Evolutionary conservation across 1,284 basidiomycete genomes (phyloP), one percentile per base, ranked within the genome.

Genomic region (Boletus sp.): DNA sequence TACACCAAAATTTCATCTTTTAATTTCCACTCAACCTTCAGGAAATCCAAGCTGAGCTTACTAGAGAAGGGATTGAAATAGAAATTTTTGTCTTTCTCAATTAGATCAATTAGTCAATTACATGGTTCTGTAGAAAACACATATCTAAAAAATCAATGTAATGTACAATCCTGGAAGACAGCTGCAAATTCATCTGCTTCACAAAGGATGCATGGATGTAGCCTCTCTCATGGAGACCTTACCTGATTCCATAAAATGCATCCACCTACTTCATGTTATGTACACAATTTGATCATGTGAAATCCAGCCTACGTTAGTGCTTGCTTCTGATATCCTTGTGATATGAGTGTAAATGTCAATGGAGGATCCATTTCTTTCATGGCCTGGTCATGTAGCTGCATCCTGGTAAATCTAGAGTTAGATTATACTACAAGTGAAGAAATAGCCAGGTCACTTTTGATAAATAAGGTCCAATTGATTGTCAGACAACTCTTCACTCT

Each of bases 61-160:
- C 97, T 95, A n/a, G 94, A 94, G 72, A 94, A 95, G 2, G 93
- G 86, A 66, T 94, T 95, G 80, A 91, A 94, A 75, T 94, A 97
- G 72, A 97, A 96, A 0, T 79, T 78, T 55, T 74, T 80, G 16
- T 91, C 89, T 44, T 91, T 88, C 17, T 78, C 82, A 4, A 89
- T 91, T 17, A 91, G 76, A 70, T 93, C 90, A 52, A 91, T 87
- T 31, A 84, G 73, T 30, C 79, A 80, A 30, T 79, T 66, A 28
- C 71, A 72, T 6, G 87, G 85, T 63, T 87, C 82, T 21, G 76
- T 71, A 7, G 91, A 90, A 59, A 92, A 91, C 1, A 76, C 61
- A 70, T 90, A 93, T 80, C 91, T 93, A 51, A 13, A 48, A 21
- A 31, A 43, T 54, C 52, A 25, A 37, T n/a, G 40, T 52, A n/a